Evolutionary conservation across 2,329 filamentous ascomycete species (phyloP).

Genomic region (Esteya vermicola): DNA sequence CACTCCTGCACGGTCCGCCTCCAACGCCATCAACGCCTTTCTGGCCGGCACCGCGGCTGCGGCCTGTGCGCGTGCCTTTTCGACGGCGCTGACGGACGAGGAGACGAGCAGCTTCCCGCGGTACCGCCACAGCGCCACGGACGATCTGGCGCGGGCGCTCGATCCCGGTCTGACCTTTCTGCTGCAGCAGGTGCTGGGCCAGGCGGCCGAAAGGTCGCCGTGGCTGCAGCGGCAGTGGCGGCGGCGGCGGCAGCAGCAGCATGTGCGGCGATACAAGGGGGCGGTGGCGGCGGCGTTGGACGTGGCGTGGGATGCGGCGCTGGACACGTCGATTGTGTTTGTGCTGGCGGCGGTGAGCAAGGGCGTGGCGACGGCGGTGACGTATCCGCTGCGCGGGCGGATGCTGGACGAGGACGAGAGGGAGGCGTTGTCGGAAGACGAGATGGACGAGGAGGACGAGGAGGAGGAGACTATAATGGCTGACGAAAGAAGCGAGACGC

Average conservation of each 20-base stretch:
- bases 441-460: slow-evolving; percentile 17
- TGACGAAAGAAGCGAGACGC: no score
- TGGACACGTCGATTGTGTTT: slow-evolving; percentile 22
- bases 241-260: slow-evolving; percentile 14
- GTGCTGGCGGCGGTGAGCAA: slow-evolving; percentile 62
- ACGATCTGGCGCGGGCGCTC: slow-evolving; percentile 62
- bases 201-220: background rate
- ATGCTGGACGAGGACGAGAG: background rate
- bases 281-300: no score
- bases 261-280: no score
- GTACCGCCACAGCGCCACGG: slow-evolving; percentile 68
- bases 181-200: slow-evolving; percentile 49
- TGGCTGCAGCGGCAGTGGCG: background rate
- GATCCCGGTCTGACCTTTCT: slow-evolving; percentile 83
- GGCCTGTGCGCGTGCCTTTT: slow-evolving; percentile 32
- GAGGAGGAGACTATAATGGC: no score
- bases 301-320: no score
- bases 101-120: slow-evolving; percentile 58
- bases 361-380: slow-evolving; percentile 58
- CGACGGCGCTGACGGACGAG: slow-evolving; percentile 33
- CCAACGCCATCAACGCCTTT: slow-evolving; percentile 21
- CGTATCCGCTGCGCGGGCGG: slow-evolving; percentile 59
- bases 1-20: no score
- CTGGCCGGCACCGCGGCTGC: slow-evolving; percentile 18
- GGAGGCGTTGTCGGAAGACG: no score